These are phyloP conservation scores for Leccinum barrowsii DNA, from an alignment of 768 basidiomycete species.

Conservation along the genomic window DNA sequence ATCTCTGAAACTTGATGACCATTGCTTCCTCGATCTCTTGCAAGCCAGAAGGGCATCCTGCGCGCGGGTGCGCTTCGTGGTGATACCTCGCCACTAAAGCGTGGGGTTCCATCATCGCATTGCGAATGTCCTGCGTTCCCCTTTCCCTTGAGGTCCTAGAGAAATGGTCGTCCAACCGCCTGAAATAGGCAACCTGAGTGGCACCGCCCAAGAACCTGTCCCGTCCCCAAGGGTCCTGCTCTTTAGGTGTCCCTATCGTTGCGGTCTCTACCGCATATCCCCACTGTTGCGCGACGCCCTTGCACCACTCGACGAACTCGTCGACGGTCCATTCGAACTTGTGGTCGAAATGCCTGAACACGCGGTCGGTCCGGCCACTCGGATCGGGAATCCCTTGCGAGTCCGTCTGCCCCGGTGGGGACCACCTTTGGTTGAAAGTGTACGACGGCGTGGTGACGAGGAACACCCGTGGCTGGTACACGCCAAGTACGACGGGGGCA, in stretches of 20 bases:
- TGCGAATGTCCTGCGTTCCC: slow-evolving; percentile 6
- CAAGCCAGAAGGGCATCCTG: slow-evolving; percentile 41
- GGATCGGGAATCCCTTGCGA: slow-evolving; percentile 65
- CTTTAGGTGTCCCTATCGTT: slow-evolving; percentile 55
- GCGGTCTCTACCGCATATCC: slow-evolving; percentile 64
- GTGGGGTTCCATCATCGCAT: slow-evolving; percentile 34
- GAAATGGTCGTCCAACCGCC: slow-evolving; percentile 37
- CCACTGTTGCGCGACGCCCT: slow-evolving; percentile 54
- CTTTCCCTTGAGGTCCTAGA: slow-evolving; percentile 32
- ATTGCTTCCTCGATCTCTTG: slow-evolving; percentile 49
- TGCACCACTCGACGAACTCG: slow-evolving; percentile 70
- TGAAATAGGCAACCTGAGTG: slow-evolving; percentile 64
- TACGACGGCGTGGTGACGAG: slow-evolving; percentile 86
- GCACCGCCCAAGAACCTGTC: slow-evolving; percentile 64
- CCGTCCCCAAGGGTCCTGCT: slow-evolving; percentile 70
- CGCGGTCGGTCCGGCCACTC: slow-evolving; percentile 64
- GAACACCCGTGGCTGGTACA: slow-evolving; percentile 70
- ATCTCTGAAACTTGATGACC: slow-evolving; percentile 49
- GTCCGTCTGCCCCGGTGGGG: slow-evolving; percentile 45
- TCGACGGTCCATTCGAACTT: slow-evolving; percentile 85
- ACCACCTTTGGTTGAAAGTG: slow-evolving; percentile 76
- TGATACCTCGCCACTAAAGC: slow-evolving; percentile 43
- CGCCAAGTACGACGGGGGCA: slow-evolving; percentile 68
- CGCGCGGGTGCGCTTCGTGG: slow-evolving; percentile 49
- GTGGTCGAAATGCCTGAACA: slow-evolving; percentile 82